Conservation (phyloP, 805 yeast species). For the Saccharomycopsis fermentans region DNA sequence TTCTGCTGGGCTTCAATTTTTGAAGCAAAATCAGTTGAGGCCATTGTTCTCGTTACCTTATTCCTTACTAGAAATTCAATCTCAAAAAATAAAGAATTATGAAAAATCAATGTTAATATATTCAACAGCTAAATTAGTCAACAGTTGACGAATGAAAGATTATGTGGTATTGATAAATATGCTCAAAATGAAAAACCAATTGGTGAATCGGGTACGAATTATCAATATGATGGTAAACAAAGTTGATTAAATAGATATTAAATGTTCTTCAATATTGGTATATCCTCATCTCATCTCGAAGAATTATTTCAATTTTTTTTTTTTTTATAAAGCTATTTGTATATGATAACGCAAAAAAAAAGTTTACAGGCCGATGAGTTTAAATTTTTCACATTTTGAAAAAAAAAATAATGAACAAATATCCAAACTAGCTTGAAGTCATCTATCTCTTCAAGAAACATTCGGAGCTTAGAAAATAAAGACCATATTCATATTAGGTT, state of each 20-base stretch:
- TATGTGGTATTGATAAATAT: too few species aligned
- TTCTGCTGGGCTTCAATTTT: slow-evolving; percentile 3
- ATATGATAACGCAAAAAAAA: neutral
- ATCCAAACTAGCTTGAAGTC: neutral
- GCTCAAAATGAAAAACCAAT: too few species aligned
- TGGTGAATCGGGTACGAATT: too few species aligned
- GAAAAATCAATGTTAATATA: too few species aligned
- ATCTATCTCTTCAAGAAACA: too few species aligned
- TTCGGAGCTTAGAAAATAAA: too few species aligned
- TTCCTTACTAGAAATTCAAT: neutral
- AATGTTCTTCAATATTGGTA: too few species aligned
- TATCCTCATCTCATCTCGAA: neutral
- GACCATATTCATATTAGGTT: too few species aligned
- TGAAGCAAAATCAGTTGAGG: neutral
- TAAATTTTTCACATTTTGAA: neutral
- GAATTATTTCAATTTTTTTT: neutral
- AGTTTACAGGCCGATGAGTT: neutral
- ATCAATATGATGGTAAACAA: too few species aligned
- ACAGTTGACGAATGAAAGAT: too few species aligned
- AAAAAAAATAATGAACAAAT: neutral
- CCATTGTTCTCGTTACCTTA: neutral
- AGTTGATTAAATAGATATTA: too few species aligned
- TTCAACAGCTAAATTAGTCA: neutral
- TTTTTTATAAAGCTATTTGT: too few species aligned
- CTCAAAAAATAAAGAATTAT: neutral